Base-by-base conservation (phyloP, 495 filamentous ascomycete genomes). In the Aspergillus bridgeri region DNA sequence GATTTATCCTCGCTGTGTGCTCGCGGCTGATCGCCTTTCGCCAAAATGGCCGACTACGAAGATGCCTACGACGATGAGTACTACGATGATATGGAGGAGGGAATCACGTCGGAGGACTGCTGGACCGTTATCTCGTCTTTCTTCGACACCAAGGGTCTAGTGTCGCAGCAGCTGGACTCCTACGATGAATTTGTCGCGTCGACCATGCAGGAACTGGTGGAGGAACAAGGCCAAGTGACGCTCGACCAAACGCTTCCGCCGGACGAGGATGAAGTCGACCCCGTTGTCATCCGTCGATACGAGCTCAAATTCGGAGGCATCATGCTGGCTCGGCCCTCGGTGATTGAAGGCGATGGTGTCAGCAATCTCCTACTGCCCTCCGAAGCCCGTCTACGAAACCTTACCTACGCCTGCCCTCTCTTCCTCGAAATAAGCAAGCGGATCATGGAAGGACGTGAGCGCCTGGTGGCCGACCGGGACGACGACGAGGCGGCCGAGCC, bases 81-180 rank as follows among this genome's bases (percentile, higher is more conserved):
- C 58, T 80, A 81, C 54, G 81, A 86, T 59, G 87, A 85, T 57
- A 85, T 87, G 50, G 88, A 93, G 53, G 83, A 88, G 53, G 79
- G 82, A 47, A 80, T 85, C 57, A 84, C 78, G 42, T 90, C 92
- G 45, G 94, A 98, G 74, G 94, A 98, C 70, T 95, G 90, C 75
- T 99, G 94, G 94, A 88, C 87, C 47, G 95, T 98, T 65, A 96
- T 99, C 68, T 89, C 88, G 24, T 87, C 95, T 1, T 98, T 97
- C 78, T 98, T 99, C 75, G 91, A 96, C 58, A 78, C 79, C 47
- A 97, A 97, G 75, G 93, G 95, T 64, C 83, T 99, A 20, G 95
- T 98, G 11, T 96, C 95, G 3, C 95, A 98, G 70, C 94, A 99
- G 76, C 83, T 98, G 57, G 92, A 98, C 70, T 99, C 94, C 3